phyloP scores from a whole-genome alignment of 495 filamentous ascomycete species.

The Penicillium malachiteum region DNA sequence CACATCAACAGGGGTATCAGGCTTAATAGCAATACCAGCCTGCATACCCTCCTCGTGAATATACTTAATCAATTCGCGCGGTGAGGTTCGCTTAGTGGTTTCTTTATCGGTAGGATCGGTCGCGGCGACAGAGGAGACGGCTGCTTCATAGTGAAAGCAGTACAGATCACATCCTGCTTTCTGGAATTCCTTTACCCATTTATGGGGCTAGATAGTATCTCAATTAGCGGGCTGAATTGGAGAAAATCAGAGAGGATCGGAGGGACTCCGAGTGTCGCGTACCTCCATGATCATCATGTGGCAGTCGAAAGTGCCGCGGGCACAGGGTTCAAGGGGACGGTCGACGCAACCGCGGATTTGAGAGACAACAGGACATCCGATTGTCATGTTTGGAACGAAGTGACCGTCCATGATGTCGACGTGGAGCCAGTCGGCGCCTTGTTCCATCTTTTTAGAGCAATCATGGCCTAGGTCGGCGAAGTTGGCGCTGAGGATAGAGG shows the following conservation, averaged over 20 bases:
- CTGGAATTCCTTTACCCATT: conserved; percentile 95
- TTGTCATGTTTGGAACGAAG: conserved; percentile 98
- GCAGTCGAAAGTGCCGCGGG: conserved; percentile 94
- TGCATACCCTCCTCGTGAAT: conserved; percentile 88
- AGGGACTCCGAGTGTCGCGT: not conserved
- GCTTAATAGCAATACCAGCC: conserved; percentile 94
- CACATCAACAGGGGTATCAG: conserved; percentile 83
- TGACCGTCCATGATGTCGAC: conserved; percentile 95
- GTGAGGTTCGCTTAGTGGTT: conserved; percentile 65
- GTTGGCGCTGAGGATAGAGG: conserved; percentile 95
- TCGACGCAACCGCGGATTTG: conserved; percentile 86
- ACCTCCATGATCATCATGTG: conserved; percentile 99
- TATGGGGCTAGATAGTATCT: conserved; percentile 68
- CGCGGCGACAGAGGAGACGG: conserved; percentile 76
- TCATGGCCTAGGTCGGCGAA: conserved; percentile 83
- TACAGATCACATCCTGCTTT: conserved; percentile 94
- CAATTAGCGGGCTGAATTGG: not conserved
- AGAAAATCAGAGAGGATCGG: not conserved
- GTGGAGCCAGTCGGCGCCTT: conserved; percentile 76
- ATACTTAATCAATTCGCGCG: conserved; percentile 80
- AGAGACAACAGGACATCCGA: conserved; percentile 89
- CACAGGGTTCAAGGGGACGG: conserved; percentile 53
- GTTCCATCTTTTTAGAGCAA: conserved; percentile 76
- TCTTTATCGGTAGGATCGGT: conserved; percentile 68
- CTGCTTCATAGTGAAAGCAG: conserved; percentile 99